Conservation (phyloP, 306 rosid species). For the Leucaena leucocephala region DNA sequence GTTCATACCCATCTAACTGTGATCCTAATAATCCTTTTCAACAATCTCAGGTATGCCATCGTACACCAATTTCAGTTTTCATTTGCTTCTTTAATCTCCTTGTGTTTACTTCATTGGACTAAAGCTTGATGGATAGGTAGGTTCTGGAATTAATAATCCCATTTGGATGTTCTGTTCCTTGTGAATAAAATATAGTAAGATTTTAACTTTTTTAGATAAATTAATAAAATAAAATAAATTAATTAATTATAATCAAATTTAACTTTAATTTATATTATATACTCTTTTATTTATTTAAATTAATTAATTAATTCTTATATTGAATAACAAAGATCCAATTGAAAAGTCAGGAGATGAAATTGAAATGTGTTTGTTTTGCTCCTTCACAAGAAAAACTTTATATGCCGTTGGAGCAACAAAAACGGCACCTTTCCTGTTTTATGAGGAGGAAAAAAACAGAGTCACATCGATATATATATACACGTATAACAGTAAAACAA, state of each 20-base stretch:
- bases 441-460: too few species aligned
- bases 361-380: not conserved
- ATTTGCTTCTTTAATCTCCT: not conserved
- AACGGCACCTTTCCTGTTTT: too few species aligned
- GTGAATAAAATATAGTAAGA: not conserved
- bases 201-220: too few species aligned
- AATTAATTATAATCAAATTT: too few species aligned
- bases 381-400: not conserved
- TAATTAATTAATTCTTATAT: too few species aligned
- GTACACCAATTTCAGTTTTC: not conserved
- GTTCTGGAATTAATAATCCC: not conserved
- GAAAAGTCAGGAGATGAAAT: not conserved
- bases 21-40: constrained; percentile 61
- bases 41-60: constrained; percentile 47
- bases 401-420: too few species aligned
- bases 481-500: not conserved
- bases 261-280: too few species aligned
- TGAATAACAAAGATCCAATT: too few species aligned
- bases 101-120: too few species aligned
- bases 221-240: too few species aligned
- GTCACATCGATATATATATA: not conserved
- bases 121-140: not conserved
- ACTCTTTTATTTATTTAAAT: too few species aligned
- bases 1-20: constrained; percentile 75
- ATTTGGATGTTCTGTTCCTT: not conserved